These are phyloP conservation scores for Metarhizium robertsii DNA, from an alignment of 2,329 filamentous ascomycete species.

Conservation along the genomic window DNA sequence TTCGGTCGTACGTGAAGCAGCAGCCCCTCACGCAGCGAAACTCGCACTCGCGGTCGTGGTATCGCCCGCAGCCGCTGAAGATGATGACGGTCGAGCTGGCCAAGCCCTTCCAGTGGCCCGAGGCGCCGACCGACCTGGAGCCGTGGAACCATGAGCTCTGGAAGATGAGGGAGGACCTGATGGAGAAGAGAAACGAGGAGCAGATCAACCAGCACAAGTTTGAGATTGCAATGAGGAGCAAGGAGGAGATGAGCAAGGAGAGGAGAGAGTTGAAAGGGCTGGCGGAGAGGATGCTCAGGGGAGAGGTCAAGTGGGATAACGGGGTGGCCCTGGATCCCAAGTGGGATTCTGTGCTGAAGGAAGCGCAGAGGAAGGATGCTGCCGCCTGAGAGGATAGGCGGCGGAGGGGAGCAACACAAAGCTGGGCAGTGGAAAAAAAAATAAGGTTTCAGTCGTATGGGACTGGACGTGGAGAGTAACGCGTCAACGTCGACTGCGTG, in stretches of 20 bases:
- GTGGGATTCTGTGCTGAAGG: slow-evolving; percentile 29
- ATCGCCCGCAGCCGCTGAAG: slow-evolving; percentile 67
- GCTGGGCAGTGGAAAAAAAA: too few relatives aligned
- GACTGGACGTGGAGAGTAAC: background rate
- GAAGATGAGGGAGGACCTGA: slow-evolving; percentile 40
- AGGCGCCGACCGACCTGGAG: slow-evolving; percentile 50
- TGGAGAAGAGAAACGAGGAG: slow-evolving; percentile 29
- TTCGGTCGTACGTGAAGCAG: slow-evolving; percentile 71
- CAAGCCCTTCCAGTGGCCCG: slow-evolving; percentile 82
- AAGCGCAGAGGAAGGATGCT: slow-evolving; percentile 13
- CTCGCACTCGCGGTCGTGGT: slow-evolving; percentile 45
- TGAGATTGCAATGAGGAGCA: slow-evolving; percentile 31
- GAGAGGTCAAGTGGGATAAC: slow-evolving; percentile 52
- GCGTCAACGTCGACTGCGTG: background rate
- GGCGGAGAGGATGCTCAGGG: slow-evolving; percentile 52
- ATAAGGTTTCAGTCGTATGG: too few relatives aligned
- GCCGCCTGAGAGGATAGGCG: background rate
- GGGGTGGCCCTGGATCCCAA: slow-evolving; percentile 34
- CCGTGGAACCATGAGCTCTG: slow-evolving; percentile 57
- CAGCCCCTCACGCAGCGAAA: slow-evolving; percentile 44
- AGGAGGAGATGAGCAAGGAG: slow-evolving; percentile 29
- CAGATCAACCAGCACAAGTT: slow-evolving; percentile 21
- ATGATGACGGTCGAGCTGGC: slow-evolving; percentile 91
- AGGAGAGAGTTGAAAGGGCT: slow-evolving; percentile 47
- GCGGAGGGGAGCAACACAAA: background rate